Conservation (phyloP, 352 stramenopile species). For the Globisporangium irregulare region DNA sequence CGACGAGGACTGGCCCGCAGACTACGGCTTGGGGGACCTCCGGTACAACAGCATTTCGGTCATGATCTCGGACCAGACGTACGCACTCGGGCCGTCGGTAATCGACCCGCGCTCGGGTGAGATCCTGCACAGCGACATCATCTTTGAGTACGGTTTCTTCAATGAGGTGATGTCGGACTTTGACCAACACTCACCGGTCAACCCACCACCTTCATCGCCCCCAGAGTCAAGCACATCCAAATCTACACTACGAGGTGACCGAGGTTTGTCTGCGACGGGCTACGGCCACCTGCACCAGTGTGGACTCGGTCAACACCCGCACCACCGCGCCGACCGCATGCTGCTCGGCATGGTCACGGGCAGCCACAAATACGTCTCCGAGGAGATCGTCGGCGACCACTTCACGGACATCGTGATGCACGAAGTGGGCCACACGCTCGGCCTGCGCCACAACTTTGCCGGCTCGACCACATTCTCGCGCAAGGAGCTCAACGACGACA, state of each 20-base stretch:
- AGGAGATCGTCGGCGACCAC: conserved; percentile 58
- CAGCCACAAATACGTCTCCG: conserved; percentile 35
- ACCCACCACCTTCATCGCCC: conserved; percentile 15
- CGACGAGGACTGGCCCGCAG: conserved; percentile 67
- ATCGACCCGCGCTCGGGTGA: conserved; percentile 79
- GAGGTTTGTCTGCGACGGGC: not conserved
- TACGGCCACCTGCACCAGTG: conserved; percentile 31
- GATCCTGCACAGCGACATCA: conserved; percentile 86
- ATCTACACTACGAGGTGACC: not conserved
- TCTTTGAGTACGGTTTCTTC: conserved; percentile 87
- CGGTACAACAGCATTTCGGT: conserved; percentile 86
- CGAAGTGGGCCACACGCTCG: conserved; percentile 87
- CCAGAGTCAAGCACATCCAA: not conserved
- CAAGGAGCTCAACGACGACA: conserved; percentile 49
- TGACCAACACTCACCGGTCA: conserved; percentile 38
- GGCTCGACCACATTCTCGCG: conserved; percentile 51
- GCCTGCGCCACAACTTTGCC: conserved; percentile 85
- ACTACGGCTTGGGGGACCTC: conserved; percentile 83
- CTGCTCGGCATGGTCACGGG: conserved; percentile 34
- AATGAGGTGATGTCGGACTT: conserved; percentile 60
- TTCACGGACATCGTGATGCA: conserved; percentile 85
- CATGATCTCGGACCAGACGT: conserved; percentile 79
- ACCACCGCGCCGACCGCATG: conserved; percentile 43
- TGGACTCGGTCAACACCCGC: conserved; percentile 31
- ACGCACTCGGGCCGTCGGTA: conserved; percentile 62